These are phyloP conservation scores for Theobroma grandiflorum DNA, from an alignment of 441 rosid species.

Conservation along the genomic window DNA sequence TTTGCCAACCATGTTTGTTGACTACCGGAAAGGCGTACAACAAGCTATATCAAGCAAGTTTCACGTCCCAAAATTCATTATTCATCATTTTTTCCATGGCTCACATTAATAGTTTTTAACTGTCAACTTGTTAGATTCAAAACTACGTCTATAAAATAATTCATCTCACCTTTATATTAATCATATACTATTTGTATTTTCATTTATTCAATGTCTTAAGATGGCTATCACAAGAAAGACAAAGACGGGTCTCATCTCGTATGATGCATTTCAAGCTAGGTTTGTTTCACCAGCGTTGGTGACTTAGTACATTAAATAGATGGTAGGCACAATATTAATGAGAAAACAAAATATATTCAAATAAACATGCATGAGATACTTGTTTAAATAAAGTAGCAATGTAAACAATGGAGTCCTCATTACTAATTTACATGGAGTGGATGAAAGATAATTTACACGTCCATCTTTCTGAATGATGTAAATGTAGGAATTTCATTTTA, in stretches of 20 bases:
- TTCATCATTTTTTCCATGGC: neutral
- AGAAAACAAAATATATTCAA: neutral
- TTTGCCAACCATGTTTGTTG: constrained; percentile 96
- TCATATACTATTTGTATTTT: neutral
- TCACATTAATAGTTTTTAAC: neutral
- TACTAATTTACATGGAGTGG: constrained; percentile 2
- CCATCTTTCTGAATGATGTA: constrained; percentile 4
- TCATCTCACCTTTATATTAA: neutral
- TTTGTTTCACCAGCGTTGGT: constrained; percentile 15
- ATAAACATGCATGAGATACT: constrained; percentile 12
- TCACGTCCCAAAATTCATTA: constrained; percentile 18
- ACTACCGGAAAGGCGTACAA: constrained; percentile 97
- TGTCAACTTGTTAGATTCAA: neutral
- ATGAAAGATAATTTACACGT: neutral
- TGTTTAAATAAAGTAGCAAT: neutral
- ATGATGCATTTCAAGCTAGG: neutral
- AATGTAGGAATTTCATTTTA: constrained; percentile 14
- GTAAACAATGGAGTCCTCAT: neutral
- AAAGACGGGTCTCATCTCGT: neutral
- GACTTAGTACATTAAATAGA: constrained; percentile 1
- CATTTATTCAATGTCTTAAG: neutral
- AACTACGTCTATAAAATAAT: neutral
- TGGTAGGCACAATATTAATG: constrained; percentile 9
- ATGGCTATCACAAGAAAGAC: constrained; percentile 9
- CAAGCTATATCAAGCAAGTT: constrained; percentile 98